Conservation (phyloP, 2,329 filamentous ascomycete genomes). For the Graphilbum ipis-grandicollis region DNA sequence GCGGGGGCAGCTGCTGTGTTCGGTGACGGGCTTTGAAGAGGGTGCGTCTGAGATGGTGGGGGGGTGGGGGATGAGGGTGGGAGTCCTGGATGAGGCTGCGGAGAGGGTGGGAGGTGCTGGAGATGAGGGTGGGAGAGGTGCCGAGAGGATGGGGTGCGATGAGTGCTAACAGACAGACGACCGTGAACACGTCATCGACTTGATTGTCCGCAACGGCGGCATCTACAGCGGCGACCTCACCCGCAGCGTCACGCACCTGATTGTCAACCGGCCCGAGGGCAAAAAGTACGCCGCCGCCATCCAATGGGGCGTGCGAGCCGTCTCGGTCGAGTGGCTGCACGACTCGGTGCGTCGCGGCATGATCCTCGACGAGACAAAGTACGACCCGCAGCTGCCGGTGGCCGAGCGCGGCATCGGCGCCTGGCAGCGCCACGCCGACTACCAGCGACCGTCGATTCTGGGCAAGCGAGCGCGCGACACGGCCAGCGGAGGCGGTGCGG, state of each 20-base stretch:
- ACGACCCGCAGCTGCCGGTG: slow-evolving; percentile 53
- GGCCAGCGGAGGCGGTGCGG: no score
- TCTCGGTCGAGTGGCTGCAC: slow-evolving; percentile 70
- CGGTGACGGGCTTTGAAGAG: slow-evolving; percentile 40
- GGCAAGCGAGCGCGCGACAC: slow-evolving; percentile 46
- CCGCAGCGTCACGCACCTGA: slow-evolving; percentile 69
- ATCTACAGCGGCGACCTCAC: slow-evolving; percentile 78
- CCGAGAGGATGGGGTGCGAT: not conserved
- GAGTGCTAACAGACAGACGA: slow-evolving; percentile 29
- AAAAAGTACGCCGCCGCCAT: slow-evolving; percentile 84
- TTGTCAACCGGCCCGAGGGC: slow-evolving; percentile 62
- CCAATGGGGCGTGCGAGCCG: slow-evolving; percentile 63
- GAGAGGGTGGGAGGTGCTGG: no score
- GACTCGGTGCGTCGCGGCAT: slow-evolving; percentile 75
- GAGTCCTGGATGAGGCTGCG: no score
- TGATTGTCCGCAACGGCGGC: slow-evolving; percentile 55
- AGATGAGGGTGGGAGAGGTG: no score
- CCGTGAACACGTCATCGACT: slow-evolving; percentile 52
- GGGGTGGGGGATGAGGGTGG: no score
- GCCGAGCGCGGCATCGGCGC: slow-evolving; percentile 63
- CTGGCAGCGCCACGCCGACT: slow-evolving; percentile 40
- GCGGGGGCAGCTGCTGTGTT: slow-evolving; percentile 29
- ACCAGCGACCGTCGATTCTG: slow-evolving; percentile 22
- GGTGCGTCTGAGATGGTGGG: slow-evolving; percentile 7
- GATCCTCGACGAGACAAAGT: slow-evolving; percentile 75